phyloP scores from a whole-genome alignment of 176 grass and related monocot species.

The Metroxylon sagu region DNA sequence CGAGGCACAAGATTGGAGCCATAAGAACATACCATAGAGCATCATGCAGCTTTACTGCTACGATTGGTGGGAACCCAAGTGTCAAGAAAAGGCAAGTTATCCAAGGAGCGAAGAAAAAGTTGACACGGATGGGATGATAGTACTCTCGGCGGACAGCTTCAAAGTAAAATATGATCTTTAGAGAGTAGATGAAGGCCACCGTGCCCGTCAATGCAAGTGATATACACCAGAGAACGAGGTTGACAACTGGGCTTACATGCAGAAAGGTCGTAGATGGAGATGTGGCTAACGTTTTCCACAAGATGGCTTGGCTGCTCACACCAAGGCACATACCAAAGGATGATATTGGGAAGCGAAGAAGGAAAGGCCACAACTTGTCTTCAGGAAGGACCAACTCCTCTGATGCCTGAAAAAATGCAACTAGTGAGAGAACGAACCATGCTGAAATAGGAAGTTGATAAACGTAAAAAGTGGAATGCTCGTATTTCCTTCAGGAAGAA shows the following conservation, averaged over 20 bases:
- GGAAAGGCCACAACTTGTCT: constrained; percentile 91
- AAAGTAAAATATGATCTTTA: constrained; percentile 74
- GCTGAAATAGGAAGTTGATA: neutral
- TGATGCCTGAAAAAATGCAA: constrained; percentile 33
- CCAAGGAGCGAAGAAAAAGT: constrained; percentile 99
- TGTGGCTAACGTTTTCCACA: constrained; percentile 75
- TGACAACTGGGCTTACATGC: constrained; percentile 50
- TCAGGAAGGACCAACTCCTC: constrained; percentile 66
- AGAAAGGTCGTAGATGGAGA: constrained; percentile 70
- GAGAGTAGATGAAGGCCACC: constrained; percentile 41
- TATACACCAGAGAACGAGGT: constrained; percentile 76
- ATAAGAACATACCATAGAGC: constrained; percentile 81
- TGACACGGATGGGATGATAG: constrained; percentile 83
- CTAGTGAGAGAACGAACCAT: neutral
- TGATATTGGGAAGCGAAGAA: constrained; percentile 83
- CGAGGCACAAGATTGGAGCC: constrained; percentile 64
- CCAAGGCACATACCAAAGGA: constrained; percentile 85
- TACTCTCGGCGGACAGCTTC: constrained; percentile 80
- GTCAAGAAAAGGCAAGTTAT: constrained; percentile 83
- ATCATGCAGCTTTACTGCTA: constrained; percentile 26
- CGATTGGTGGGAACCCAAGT: constrained; percentile 43
- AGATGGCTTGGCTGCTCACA: constrained; percentile 81
- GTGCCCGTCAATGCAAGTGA: constrained; percentile 39
- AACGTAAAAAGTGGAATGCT: neutral
- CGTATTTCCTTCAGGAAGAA: too few relatives aligned